Base-by-base conservation (phyloP, 2,329 filamentous ascomycete species). In the Xylariales sp. region DNA sequence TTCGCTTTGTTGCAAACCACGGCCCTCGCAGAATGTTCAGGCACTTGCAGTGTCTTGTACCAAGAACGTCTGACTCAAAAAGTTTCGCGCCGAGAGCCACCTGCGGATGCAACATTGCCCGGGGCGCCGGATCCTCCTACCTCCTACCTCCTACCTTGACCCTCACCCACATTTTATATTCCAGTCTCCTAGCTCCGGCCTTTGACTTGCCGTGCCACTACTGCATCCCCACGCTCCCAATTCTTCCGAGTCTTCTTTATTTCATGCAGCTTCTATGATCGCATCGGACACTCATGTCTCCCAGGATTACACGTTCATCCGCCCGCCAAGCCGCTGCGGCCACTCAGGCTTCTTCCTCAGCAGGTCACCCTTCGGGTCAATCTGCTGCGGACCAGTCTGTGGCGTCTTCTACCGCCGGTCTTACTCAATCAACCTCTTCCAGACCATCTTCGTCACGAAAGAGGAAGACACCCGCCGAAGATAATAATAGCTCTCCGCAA, bases 291-390 rank as follows among this genome's bases (percentile, higher is more conserved):
- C 93, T 95, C 90, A 97, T 97, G 94, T 93, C 93, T 89, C 85
- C 90, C 88, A 97, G 94, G 93, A 90, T 96, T 78, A 97, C 95
- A 86, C 93, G 95, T 86, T 96, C 94, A 78, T 91, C 94, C 82
- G 92, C 94, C 85, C 94, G 94, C 86, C 90, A 93, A 88, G 93
- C 93, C 84, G 91, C 93, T 88, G 93, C 93, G 85, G 91, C 93
- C 79, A 88, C 81, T 78, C 84, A 84, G 78, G 82, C 83, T 82
- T 83, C 82, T 74, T 82, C 83, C 76, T 79, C 83, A 54, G 80
- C 78, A 70, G 76, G 75, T 58, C 72, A 76, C 56, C 74, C 80
- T 76, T 75, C 78, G 70, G 76, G 81, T 77, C 78, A 82, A 76
- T 72, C 81, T 74, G 71, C 80, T 70, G 75, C 79, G 73, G 77